These are phyloP conservation scores for Lotmaria passim DNA, from an alignment of 208 protist genomes.

Conservation along the genomic window DNA sequence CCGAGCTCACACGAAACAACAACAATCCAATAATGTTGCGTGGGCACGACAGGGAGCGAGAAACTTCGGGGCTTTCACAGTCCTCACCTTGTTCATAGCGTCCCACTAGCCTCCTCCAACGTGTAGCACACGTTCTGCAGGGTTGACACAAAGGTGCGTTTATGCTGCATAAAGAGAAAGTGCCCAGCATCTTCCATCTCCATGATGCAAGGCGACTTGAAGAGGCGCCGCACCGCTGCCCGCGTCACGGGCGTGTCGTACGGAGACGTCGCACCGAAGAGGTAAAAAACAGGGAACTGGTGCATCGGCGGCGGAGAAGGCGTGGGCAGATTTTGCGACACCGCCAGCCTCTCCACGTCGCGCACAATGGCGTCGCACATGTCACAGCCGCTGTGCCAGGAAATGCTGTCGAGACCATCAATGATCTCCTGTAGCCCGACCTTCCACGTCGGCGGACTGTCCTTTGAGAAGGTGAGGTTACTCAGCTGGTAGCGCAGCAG, in stretches of 20 bases:
- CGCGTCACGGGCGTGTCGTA: constrained; percentile 35
- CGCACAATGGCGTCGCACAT: constrained; percentile 29
- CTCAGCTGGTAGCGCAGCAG: constrained; percentile 53
- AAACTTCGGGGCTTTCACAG: not conserved
- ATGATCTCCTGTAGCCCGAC: constrained; percentile 51
- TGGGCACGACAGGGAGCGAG: constrained; percentile 14
- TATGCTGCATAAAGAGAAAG: constrained; percentile 55
- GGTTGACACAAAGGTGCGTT: constrained; percentile 35
- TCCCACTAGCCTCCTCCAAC: constrained; percentile 20
- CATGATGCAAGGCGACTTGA: constrained; percentile 35
- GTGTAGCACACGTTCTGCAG: constrained; percentile 38
- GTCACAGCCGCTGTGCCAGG: constrained; percentile 17
- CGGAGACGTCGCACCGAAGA: constrained; percentile 44
- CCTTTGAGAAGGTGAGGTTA: constrained; percentile 37
- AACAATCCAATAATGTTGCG: too few species aligned
- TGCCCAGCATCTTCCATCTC: constrained; percentile 46
- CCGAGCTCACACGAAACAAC: too few species aligned
- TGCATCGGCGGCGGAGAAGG: constrained; percentile 25
- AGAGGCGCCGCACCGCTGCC: constrained; percentile 30
- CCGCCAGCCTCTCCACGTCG: constrained; percentile 36
- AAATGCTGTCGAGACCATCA: constrained; percentile 27
- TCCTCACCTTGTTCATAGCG: not conserved
- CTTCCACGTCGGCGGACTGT: constrained; percentile 33
- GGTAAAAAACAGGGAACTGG: constrained; percentile 35
- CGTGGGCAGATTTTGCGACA: constrained; percentile 15